phyloP scores from a whole-genome alignment of 441 rosid genomes.

The Lepidium campestre region DNA sequence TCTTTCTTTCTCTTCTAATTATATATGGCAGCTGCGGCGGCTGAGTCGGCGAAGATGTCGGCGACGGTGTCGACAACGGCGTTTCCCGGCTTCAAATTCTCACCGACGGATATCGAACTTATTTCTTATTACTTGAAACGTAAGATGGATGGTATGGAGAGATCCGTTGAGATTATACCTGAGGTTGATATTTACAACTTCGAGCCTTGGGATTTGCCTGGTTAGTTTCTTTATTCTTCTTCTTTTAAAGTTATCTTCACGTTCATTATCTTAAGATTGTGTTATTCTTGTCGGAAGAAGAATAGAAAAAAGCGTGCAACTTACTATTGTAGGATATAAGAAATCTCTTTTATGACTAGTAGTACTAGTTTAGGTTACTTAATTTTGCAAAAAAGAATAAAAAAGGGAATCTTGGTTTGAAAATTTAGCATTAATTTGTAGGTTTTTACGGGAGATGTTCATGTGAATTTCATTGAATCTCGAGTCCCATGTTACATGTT shows the following conservation, averaged over 20 bases:
- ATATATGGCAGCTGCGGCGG: neutral
- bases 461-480: neutral
- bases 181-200: slow-evolving; percentile 55
- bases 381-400: neutral
- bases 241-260: neutral
- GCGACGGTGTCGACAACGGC: slow-evolving; percentile 42
- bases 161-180: slow-evolving; percentile 63
- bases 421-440: neutral
- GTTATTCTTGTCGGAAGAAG: neutral
- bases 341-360: neutral
- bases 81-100: slow-evolving; percentile 85
- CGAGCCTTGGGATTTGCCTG: slow-evolving; percentile 93
- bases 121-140: slow-evolving; percentile 64
- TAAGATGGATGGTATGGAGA: slow-evolving; percentile 64
- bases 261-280: neutral
- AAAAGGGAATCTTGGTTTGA: neutral
- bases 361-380: neutral
- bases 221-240: slow-evolving; percentile 23
- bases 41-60: slow-evolving; percentile 16
- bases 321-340: neutral
- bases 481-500: neutral
- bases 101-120: slow-evolving; percentile 75
- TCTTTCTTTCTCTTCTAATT: neutral
- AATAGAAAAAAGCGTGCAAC: neutral
- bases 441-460: neutral